A percentile compares a stretch with the other conserved stretches of the same genome.
Conservation (phyloP, 352 stramenopile genomes). For the Globisporangium cederbergense region DNA sequence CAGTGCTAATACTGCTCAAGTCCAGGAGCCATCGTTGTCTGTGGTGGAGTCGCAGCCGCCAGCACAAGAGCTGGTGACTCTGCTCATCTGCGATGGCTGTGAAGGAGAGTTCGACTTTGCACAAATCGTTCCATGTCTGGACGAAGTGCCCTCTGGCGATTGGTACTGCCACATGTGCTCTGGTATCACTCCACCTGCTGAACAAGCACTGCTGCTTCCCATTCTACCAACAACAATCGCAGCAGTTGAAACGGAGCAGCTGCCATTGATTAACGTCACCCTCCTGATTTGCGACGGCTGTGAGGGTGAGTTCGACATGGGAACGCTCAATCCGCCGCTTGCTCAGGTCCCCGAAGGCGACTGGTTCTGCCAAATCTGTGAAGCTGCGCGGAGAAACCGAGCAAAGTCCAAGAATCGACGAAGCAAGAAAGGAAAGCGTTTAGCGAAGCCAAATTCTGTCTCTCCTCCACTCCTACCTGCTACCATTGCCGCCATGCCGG, state of each 20-base stretch:
- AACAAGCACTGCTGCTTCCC: background rate
- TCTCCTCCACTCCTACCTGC: background rate
- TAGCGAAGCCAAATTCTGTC: background rate
- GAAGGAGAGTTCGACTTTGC: conserved; percentile 33
- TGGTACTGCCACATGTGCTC: conserved; percentile 30
- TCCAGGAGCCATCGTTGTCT: background rate
- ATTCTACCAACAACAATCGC: background rate
- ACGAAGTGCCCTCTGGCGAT: conserved; percentile 28
- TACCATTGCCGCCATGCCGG: background rate
- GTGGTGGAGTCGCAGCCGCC: background rate
- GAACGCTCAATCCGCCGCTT: conserved; percentile 41
- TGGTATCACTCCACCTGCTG: too few species aligned
- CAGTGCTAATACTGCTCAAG: background rate
- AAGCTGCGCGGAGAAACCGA: background rate
- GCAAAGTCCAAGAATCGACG: conserved; percentile 7
- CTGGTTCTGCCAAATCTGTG: conserved; percentile 32
- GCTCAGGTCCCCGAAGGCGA: conserved; percentile 39
- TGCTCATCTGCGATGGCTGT: conserved; percentile 43
- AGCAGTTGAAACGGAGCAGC: background rate
- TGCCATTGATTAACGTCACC: conserved; percentile 22
- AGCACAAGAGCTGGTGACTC: conserved; percentile 16
- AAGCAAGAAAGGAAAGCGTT: conserved; percentile 4
- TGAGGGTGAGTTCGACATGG: conserved; percentile 59
- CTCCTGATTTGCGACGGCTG: conserved; percentile 71
- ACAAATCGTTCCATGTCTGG: conserved; percentile 21